phyloP scores from a whole-genome alignment of 495 filamentous ascomycete species.

The Cetradonia linearis region DNA sequence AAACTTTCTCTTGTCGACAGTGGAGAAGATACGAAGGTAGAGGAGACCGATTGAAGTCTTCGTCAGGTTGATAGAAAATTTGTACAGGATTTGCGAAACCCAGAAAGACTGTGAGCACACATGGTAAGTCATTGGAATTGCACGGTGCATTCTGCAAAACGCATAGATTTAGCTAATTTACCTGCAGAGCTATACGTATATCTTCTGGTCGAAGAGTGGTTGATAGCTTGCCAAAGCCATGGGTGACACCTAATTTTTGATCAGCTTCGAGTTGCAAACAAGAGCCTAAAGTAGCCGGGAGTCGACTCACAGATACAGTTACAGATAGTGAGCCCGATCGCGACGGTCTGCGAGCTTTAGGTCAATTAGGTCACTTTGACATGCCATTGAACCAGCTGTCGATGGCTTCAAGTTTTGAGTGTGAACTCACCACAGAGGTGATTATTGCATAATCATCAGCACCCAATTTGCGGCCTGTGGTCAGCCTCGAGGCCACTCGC shows the following conservation, averaged over 20 bases:
- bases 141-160: not conserved
- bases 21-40: slow-evolving; percentile 33
- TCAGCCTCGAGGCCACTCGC: slow-evolving; percentile 14
- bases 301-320: slow-evolving; percentile 16
- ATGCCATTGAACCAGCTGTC: not conserved
- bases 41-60: slow-evolving; percentile 32
- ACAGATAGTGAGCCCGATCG: slow-evolving; percentile 15
- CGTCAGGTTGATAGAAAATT: slow-evolving; percentile 30
- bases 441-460: slow-evolving; percentile 20
- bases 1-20: slow-evolving; percentile 26
- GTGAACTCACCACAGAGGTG: slow-evolving; percentile 15
- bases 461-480: slow-evolving; percentile 15
- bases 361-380: not conserved
- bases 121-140: slow-evolving; percentile 1
- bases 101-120: slow-evolving; percentile 26
- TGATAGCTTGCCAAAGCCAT: slow-evolving; percentile 19
- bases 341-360: slow-evolving; percentile 7
- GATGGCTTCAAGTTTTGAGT: not conserved
- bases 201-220: slow-evolving; percentile 14
- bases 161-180: slow-evolving; percentile 1
- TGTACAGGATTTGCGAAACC: slow-evolving; percentile 33
- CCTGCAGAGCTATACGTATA: slow-evolving; percentile 12
- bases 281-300: not conserved
- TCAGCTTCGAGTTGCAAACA: slow-evolving; percentile 5
- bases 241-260: slow-evolving; percentile 11